Evolutionary conservation across 495 filamentous ascomycete species (phyloP).

Genomic region (Lepidopterella palustris): DNA sequence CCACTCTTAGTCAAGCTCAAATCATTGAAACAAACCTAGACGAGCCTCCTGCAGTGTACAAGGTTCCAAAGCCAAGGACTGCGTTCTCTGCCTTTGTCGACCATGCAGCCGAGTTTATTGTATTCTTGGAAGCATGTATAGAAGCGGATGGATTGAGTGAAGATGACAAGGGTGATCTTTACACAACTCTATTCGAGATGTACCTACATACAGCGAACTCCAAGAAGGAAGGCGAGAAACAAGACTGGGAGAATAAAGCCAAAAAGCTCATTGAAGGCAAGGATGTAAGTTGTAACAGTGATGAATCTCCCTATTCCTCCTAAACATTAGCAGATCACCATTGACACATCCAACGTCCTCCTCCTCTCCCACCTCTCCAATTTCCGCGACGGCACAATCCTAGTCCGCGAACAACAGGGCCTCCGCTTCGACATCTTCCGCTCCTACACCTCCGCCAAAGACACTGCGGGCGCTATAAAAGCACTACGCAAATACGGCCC

Average conservation of each 20-base stretch:
- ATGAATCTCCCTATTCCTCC: background rate
- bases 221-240: slow-evolving; percentile 62
- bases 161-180: slow-evolving; percentile 74
- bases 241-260: slow-evolving; percentile 84
- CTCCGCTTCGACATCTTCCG: slow-evolving; percentile 92
- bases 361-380: slow-evolving; percentile 86
- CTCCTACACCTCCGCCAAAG: slow-evolving; percentile 88
- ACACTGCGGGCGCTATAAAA: slow-evolving; percentile 82
- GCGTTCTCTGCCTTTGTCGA: slow-evolving; percentile 97
- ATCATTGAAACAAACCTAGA: slow-evolving; percentile 37
- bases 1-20: slow-evolving; percentile 35
- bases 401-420: slow-evolving; percentile 90
- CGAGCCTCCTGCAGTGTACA: slow-evolving; percentile 46
- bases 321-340: slow-evolving; percentile 52
- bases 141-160: slow-evolving; percentile 59
- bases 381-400: slow-evolving; percentile 82
- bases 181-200: slow-evolving; percentile 96
- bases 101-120: slow-evolving; percentile 81
- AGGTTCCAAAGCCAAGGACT: slow-evolving; percentile 71
- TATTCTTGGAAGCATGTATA: slow-evolving; percentile 81
- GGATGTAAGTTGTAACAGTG: slow-evolving; percentile 43
- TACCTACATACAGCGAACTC: slow-evolving; percentile 81
- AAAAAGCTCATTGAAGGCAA: slow-evolving; percentile 73
- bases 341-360: slow-evolving; percentile 90
- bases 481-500: slow-evolving; percentile 87